phyloP scores from a whole-genome alignment of 495 filamentous ascomycete species.

The Oidiodendron maius region DNA sequence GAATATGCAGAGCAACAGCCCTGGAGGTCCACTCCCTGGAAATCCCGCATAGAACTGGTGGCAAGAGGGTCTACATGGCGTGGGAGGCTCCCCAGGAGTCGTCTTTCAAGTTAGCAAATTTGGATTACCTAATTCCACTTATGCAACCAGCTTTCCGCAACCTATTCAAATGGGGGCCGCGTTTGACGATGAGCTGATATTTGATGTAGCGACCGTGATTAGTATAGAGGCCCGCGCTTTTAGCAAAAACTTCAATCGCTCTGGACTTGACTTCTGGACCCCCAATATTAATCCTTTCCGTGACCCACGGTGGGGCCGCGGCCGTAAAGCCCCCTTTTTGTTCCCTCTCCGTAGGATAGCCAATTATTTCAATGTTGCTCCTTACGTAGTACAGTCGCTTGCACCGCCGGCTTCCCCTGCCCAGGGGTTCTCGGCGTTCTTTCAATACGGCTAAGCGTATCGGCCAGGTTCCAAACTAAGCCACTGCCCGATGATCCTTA shows the following conservation, averaged over 20 bases:
- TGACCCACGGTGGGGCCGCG: slow-evolving; percentile 40
- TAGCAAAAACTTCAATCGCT: slow-evolving; percentile 50
- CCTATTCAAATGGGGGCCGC: slow-evolving; percentile 37
- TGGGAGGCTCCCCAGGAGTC: slow-evolving; percentile 30
- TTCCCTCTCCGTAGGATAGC: too few relatives aligned
- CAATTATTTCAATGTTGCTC: too few relatives aligned
- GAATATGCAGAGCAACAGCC: slow-evolving; percentile 20
- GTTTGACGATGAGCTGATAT: slow-evolving; percentile 42
- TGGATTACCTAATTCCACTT: slow-evolving; percentile 29
- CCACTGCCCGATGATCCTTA: too few relatives aligned
- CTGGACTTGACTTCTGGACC: slow-evolving; percentile 54
- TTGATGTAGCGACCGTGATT: slow-evolving; percentile 25
- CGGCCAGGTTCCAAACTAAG: too few relatives aligned
- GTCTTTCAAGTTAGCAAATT: slow-evolving; percentile 22
- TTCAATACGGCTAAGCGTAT: too few relatives aligned
- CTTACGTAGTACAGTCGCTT: too few relatives aligned
- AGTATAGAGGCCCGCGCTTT: slow-evolving; percentile 51
- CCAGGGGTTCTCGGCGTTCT: too few relatives aligned
- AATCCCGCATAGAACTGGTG: slow-evolving; percentile 42
- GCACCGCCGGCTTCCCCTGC: too few relatives aligned
- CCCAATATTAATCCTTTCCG: slow-evolving; percentile 58
- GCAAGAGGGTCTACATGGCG: slow-evolving; percentile 43
- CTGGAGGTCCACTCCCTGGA: slow-evolving; percentile 31
- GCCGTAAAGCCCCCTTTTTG: slow-evolving; percentile 30
- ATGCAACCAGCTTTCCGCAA: slow-evolving; percentile 42